Evolutionary conservation across 2,329 filamentous ascomycete genomes (phyloP), one percentile per base, ranked within the genome.

Genomic region (Sarocladiaceae sp.): DNA sequence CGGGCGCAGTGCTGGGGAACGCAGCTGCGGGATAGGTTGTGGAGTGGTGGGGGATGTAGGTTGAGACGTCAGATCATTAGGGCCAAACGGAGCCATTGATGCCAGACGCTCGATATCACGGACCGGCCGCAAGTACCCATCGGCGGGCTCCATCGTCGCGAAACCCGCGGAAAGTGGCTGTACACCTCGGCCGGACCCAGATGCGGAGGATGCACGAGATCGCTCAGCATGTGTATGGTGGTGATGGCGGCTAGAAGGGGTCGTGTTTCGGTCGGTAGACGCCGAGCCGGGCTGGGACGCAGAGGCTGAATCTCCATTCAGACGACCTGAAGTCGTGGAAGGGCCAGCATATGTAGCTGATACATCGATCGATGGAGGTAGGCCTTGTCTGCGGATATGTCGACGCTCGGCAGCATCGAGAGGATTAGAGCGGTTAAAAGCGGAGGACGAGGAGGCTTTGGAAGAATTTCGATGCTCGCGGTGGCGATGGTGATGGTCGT

Each of bases 1-100:
- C 23, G 76, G 77, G 55, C 72, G 80, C 54, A 76, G 75, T 10
- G 77, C 77, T 5, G 80, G 78, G 31, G 82, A 81, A 15, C 68
- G 65, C 50, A 70, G 61, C 70, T 86, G 84, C 23, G 84, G 74
- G 1, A 86, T 83, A 44, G 86, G 86, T 40, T 88, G 78, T 13
- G 91, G 91, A 1, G 91, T 96, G 6, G 90, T 94, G 1, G 91
- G 91, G 12, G 91, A 97, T 53, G 92, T 88, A 8, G 94, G 94
- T 65, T 96, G 92, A n/a, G 93, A 97, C 37, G 81, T 80, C 51
- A 91, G 72, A 51, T 87, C 86, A 11, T 80, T 76, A 56, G 87
- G 81, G 51, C 86, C 75, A 36, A 86, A 80, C 6, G 87, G 82
- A 40, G 86, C 76, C 85, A 94, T 95, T 50, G 88, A 94, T 44